Evolutionary conservation across 495 filamentous ascomycete genomes (phyloP).

Genomic region (Podospora australis): DNA sequence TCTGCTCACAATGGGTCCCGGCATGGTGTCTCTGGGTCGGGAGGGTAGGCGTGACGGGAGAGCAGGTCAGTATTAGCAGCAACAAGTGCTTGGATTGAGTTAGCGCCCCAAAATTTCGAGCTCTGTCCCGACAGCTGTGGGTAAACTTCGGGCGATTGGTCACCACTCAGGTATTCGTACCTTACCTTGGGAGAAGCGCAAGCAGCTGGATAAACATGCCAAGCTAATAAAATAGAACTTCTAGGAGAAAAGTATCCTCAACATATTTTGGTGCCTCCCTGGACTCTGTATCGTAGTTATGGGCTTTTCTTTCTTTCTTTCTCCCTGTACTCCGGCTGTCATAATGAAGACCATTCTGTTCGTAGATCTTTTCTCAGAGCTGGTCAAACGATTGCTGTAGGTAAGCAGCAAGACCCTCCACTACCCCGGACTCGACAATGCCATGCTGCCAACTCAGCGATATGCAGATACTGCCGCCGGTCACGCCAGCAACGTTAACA

Average conservation of each 20-base stretch:
- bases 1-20: constrained; percentile 13
- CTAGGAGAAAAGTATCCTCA: no score
- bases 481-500: constrained; percentile 26
- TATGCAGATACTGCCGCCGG: constrained; percentile 20
- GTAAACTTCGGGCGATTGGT: constrained; percentile 13
- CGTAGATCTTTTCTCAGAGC: neutral
- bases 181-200: no score
- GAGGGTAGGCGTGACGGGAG: neutral
- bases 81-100: neutral
- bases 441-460: constrained; percentile 28
- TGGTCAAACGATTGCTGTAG: constrained; percentile 22
- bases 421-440: constrained; percentile 19
- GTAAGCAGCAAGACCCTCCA: constrained; percentile 23
- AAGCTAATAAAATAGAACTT: no score
- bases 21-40: constrained; percentile 10
- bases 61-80: neutral
- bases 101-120: neutral
- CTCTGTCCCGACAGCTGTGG: neutral
- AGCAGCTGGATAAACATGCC: no score
- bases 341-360: no score
- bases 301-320: no score
- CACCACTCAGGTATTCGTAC: no score
- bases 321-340: no score
- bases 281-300: no score
- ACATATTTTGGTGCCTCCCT: no score